phyloP scores from a whole-genome alignment of 2,329 filamentous ascomycete species.

The Epichloe scottii region DNA sequence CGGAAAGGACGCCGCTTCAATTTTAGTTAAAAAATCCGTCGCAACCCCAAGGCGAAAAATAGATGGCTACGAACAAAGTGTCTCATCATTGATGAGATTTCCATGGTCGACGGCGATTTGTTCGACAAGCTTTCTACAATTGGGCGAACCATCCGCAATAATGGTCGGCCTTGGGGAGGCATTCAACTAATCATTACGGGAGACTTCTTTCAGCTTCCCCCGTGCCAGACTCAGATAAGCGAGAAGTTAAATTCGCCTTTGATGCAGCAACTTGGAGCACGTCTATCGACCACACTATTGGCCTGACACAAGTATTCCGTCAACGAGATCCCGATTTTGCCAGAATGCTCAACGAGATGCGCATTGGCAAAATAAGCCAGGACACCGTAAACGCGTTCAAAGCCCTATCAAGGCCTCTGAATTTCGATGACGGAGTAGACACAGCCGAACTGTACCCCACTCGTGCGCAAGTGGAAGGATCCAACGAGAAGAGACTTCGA shows the following conservation, averaged over 20 bases:
- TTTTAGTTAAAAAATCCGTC: slow-evolving; percentile 77
- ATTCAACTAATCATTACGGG: slow-evolving; percentile 94
- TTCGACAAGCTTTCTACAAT: slow-evolving; percentile 94
- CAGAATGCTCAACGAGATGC: slow-evolving; percentile 95
- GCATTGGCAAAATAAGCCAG: slow-evolving; percentile 68
- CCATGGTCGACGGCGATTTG: slow-evolving; percentile 94
- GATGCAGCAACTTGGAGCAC: slow-evolving; percentile 86
- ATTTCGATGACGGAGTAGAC: slow-evolving; percentile 58
- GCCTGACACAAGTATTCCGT: slow-evolving; percentile 89
- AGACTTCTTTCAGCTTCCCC: slow-evolving; percentile 97
- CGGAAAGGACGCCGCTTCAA: slow-evolving; percentile 73
- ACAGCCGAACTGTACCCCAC: slow-evolving; percentile 86
- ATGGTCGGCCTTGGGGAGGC: slow-evolving; percentile 84
- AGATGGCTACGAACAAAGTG: slow-evolving; percentile 83
- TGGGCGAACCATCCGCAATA: slow-evolving; percentile 74
- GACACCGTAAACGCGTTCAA: slow-evolving; percentile 67
- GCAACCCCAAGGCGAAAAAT: slow-evolving; percentile 75
- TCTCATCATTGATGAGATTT: slow-evolving; percentile 87
- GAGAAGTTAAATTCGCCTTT: slow-evolving; percentile 77
- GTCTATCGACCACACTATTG: slow-evolving; percentile 89
- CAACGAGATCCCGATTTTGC: slow-evolving; percentile 86
- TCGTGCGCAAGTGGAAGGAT: slow-evolving; percentile 74
- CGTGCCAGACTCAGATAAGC: slow-evolving; percentile 64
- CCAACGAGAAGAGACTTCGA: slow-evolving; percentile 64
- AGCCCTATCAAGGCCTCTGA: slow-evolving; percentile 55